Base-by-base conservation (phyloP, 257 asterid genomes). In the Coffea canephora region DNA sequence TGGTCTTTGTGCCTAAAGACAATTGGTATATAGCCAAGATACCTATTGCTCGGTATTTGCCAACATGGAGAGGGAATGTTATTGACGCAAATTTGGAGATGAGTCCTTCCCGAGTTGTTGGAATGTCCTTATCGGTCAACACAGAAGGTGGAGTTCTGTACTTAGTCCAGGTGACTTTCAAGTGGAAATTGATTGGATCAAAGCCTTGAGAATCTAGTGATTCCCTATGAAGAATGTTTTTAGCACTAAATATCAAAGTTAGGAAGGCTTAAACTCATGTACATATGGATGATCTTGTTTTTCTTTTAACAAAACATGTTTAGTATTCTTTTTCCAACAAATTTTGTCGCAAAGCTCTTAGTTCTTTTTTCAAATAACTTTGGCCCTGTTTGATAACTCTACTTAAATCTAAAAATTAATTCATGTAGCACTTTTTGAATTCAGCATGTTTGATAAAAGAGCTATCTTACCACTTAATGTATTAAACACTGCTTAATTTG, bases 31-130 rank as follows among this genome's bases (percentile, higher is more conserved):
- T 95, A 46, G 91, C 96, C 2, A 92, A 95, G 96, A 97, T 93
- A 79, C 98, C 99, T 67, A 95, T 95, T 43, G 85, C 89, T 55
- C 95, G 91, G 73, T 93, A 91, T 85, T 88, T 89, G 49, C 97
- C 97, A 68, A 95, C 98, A 9, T 95, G 99, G 99, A 92, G 97
- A 80, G 99, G 99, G 82, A 92, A 85, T 61, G 92, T 93, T 4
- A 95, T 95, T 83, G 97, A 95, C 18, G 98, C 91, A 21, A 48
- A 88, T 61, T 79, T 95, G 75, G 98, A 95, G 87, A 95, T 95
- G 99, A 93, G 91, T 88, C 99, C 97, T 14, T 74, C 87, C 74
- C 92, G 99, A 76, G 79, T 93, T 27, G 91, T 95, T 66, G 96
- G 98, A 70, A 85, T 95, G 89, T 91, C 98, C 19, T 82, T 95